Base-by-base conservation (phyloP, 2,329 filamentous ascomycete species). In the Aspergillus versicolor region DNA sequence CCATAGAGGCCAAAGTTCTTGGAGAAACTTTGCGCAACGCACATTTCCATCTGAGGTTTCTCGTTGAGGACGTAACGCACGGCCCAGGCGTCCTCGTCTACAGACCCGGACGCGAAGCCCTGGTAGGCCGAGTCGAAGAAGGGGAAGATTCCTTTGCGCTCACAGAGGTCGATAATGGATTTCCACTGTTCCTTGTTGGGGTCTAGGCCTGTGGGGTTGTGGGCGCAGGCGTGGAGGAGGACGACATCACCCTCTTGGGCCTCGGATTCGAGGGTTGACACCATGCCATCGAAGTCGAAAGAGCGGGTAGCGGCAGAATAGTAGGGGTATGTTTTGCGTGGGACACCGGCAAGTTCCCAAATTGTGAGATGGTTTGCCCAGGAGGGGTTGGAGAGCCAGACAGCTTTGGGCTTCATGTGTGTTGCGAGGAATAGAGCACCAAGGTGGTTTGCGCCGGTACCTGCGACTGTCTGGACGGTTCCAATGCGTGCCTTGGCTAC, bases 111-210 rank as follows among this genome's bases (percentile, higher is more conserved):
- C 2, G 93, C 93, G 71, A 97, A 99, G 45, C 94, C 94, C 78
- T 97, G 94, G 81, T 99, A 99, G 54, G 93, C 93, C 59, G 87
- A 91, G 81, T 99, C 94, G 77, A 99, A 97, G 84, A 97, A 97
- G 65, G 93, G 93, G 79, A 97, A 96, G 75, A 96, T 90, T 64
- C 86, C 86, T 81, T 90, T 94, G 70, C 84, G 77, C 70, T 85
- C 85, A 73, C 97, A 88, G 43, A 97, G 74, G 44, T 83, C 78
- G 50, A 92, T 91, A 59, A 97, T 85, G 77, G 92, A 85, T 74
- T 88, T 89, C 94, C 94, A 99, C 79, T 99, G 93, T 56, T 92
- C 90, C 66, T 88, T 82, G 47, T 90, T 95, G 11, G 92, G 92
- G 76, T 99, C 94, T 61, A 97, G 91, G 57, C 94, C 94, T 1